A percentile compares a stretch with the other conserved stretches of the same genome.
Evolutionary conservation across 2,329 filamentous ascomycete genomes (phyloP).

Genomic region (Hypoxylon sp.): DNA sequence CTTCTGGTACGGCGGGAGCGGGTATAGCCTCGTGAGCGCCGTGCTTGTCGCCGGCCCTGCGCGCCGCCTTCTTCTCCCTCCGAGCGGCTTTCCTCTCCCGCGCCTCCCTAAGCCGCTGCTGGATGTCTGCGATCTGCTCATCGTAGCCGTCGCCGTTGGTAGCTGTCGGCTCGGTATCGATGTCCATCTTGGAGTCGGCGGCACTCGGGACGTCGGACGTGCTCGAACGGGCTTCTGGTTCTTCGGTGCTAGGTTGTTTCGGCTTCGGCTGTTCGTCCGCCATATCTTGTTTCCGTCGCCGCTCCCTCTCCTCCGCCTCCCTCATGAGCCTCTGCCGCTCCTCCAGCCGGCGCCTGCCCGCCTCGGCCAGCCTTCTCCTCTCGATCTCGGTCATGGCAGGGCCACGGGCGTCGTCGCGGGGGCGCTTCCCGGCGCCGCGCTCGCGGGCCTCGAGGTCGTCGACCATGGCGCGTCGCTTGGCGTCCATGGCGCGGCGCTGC

Average conservation of each 20-base stretch:
- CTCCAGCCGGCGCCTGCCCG: slow-evolving; percentile 49
- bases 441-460: slow-evolving; percentile 87
- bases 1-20: slow-evolving; percentile 33
- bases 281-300: slow-evolving; percentile 48
- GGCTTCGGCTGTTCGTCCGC: slow-evolving; percentile 30
- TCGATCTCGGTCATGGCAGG: slow-evolving; percentile 39
- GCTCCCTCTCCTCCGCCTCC: slow-evolving; percentile 53
- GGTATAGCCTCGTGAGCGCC: slow-evolving; percentile 27
- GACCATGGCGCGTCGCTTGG: slow-evolving; percentile 76
- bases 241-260: slow-evolving; percentile 18
- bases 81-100: slow-evolving; percentile 49
- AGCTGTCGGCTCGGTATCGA: slow-evolving; percentile 34
- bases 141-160: slow-evolving; percentile 44
- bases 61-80: slow-evolving; percentile 49
- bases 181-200: slow-evolving; percentile 18
- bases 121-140: slow-evolving; percentile 54
- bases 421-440: slow-evolving; percentile 64
- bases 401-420: slow-evolving; percentile 58
- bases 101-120: slow-evolving; percentile 51
- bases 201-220: slow-evolving; percentile 6
- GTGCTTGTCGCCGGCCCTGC: slow-evolving; percentile 13
- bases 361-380: slow-evolving; percentile 46
- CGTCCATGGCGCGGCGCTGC: slow-evolving; percentile 77
- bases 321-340: slow-evolving; percentile 52
- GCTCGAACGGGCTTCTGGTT: slow-evolving; percentile 46